Conservation (phyloP, 805 yeast species). For the Sugiyamaella smithiae region DNA sequence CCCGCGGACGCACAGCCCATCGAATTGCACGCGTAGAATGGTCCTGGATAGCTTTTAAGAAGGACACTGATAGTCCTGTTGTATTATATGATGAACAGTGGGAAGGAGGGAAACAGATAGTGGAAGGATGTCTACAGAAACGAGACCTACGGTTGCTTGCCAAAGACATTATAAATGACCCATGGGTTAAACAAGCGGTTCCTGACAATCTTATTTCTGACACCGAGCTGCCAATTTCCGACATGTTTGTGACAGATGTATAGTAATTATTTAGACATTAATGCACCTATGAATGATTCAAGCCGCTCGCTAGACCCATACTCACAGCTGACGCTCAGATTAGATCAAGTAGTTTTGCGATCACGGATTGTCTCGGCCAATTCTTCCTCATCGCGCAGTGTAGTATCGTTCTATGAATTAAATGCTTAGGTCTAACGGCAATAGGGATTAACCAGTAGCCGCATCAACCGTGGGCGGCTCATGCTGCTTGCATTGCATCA, state of each 20-base stretch:
- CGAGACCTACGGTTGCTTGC: slow-evolving; percentile 44
- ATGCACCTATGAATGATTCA: background rate
- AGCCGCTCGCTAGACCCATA: no score
- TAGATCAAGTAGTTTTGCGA: slow-evolving; percentile 20
- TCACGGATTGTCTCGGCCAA: background rate
- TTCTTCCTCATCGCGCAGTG: background rate
- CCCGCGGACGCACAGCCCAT: slow-evolving; percentile 65
- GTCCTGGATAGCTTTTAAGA: slow-evolving; percentile 66
- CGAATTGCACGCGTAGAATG: slow-evolving; percentile 90
- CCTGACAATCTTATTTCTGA: background rate
- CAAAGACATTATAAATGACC: slow-evolving; percentile 22
- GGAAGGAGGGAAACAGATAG: slow-evolving; percentile 49
- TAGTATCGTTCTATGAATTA: no score
- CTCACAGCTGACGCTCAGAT: slow-evolving; percentile 17
- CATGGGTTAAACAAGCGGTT: slow-evolving; percentile 23
- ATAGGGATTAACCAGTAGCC: no score
- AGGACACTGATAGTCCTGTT: slow-evolving; percentile 28
- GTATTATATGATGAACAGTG: slow-evolving; percentile 34
- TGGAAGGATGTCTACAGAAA: slow-evolving; percentile 48
- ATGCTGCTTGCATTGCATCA: no score
- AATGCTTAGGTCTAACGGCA: no score
- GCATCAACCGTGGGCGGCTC: no score
- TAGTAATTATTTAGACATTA: background rate
- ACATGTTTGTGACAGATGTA: slow-evolving; percentile 2
- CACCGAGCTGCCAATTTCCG: slow-evolving; percentile 1